Base-by-base conservation (phyloP, 192 early-diverging fungal genomes). In the Backusella psychrophila region DNA sequence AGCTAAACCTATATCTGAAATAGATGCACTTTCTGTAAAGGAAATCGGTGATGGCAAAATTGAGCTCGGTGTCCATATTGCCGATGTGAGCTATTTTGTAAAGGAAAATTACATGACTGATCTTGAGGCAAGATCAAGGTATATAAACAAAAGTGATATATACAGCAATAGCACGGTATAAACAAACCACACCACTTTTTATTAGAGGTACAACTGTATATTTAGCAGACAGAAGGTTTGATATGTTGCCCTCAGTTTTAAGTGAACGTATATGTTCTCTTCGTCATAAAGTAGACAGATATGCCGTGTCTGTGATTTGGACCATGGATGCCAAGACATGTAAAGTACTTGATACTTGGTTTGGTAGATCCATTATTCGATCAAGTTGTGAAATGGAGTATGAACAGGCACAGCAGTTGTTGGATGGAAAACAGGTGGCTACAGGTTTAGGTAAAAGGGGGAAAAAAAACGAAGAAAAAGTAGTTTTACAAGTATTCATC, bases 1-100 rank as follows among this genome's bases (percentile, higher is more conserved):
- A 56, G 7, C 69, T 66, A 44, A 17, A 38, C 31, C 21, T 15
- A 63, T 69, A 8, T 19, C 63, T 66, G n/a, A 46, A 53, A 26
- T 76, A 83, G 81, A 94, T 66, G 92, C 92, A 11, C 80, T 94
- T 33, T 94, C 93, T 15, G 82, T 93, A 73, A 80, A 83, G 34
- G 83, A 86, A 46, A 70, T 88, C 1, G 77, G 73, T 4, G 74
- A 82, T 66, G 87, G 85, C 1, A 81, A 85, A 3, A 78, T 88
- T 38, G 92, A 93, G 74, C 84, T 94, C 31, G 93, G 92, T 7
- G 90, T 94, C 46, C 93, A 94, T 49, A 94, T 94, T 76, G 93
- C 93, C 4, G 93, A 94, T 72, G 91, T 93, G 4, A 84, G 90
- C 8, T 90, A 86, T 26, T 94, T 93, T 85, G 86, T 94, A 9